Evolutionary conservation across 257 asterid species (phyloP).

Genomic region (Nicotiana noctiflora): DNA sequence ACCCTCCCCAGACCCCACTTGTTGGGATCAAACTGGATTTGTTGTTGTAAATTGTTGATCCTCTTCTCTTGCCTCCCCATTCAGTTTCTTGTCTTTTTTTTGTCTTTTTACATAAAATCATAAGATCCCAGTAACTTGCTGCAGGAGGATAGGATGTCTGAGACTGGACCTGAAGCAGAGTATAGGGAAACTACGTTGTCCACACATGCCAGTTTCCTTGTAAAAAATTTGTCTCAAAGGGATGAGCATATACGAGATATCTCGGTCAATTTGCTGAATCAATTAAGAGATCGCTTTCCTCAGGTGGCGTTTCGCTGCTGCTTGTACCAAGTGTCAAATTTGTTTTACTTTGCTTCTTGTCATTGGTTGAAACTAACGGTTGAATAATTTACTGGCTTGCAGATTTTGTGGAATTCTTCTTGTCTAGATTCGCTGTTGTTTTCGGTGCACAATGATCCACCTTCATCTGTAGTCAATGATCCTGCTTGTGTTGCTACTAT

Average conservation of each 20-base stretch:
- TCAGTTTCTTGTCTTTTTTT: background rate
- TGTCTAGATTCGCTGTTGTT: constrained; percentile 85
- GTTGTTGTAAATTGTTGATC: constrained; percentile 10
- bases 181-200: constrained; percentile 78
- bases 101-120: background rate
- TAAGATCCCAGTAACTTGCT: constrained; percentile 30
- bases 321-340: constrained; percentile 8
- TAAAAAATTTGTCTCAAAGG: constrained; percentile 87
- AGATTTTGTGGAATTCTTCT: constrained; percentile 90
- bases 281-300: constrained; percentile 85
- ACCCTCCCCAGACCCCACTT: too few relatives aligned
- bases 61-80: constrained; percentile 10
- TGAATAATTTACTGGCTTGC: constrained; percentile 24
- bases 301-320: constrained; percentile 48
- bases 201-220: constrained; percentile 87
- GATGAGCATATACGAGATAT: constrained; percentile 85
- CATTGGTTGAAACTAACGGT: constrained; percentile 16
- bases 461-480: constrained; percentile 82
- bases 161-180: constrained; percentile 73
- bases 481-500: constrained; percentile 88
- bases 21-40: too few relatives aligned
- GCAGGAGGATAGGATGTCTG: constrained; percentile 85
- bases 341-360: constrained; percentile 19
- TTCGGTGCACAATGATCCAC: constrained; percentile 85
- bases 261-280: constrained; percentile 75